Evolutionary conservation across 164 flowering plant genomes (phyloP), one percentile per base, ranked within the genome.

Genomic region (Tinospora cordifolia): DNA sequence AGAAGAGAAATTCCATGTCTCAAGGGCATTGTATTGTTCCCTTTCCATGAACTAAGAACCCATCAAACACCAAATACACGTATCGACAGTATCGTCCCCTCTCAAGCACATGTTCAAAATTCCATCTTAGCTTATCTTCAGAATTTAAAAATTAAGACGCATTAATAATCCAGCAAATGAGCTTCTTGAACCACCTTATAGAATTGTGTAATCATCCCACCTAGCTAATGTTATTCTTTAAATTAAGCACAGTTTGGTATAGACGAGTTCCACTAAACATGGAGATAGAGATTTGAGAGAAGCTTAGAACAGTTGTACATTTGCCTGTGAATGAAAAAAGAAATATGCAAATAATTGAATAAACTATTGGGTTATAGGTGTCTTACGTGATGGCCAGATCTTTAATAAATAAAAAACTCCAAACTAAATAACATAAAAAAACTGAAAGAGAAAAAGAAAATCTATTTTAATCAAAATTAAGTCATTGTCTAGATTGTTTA

Each of bases 11-110:
- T 60, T 60, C 63, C 63, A 25, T 60, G 63, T 60, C 36, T 60
- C 63, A 60, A 70, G 81, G 78, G 74, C 76, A 74, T 70, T 70
- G 39, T 78, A 65, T 51, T 75, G 66, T 72, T 66, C 66, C 66
- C 24, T 21, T 27, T 27, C n/a, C 69, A n/a, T 74, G 34, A 40
- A 40, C 36, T 63, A 54, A 25, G 11, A 26, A 58, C 62, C 62
- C 62, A 58, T 58, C 12, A 58, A 21, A 7, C 21, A 17, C 14
- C 30, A 67, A 12, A 47, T 44, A 54, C n/a, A n/a, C n/a, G n/a
- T 21, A 54, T 54, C 24, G 54, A 15, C 13, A 51, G 63, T 69
- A n/a, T n/a, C n/a, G n/a, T n/a, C n/a, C n/a, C n/a, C 68, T 25
- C 66, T 54, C 36, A 60, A 40, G 70, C 75, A 66, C 39, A 57